Evolutionary conservation across 2,329 filamentous ascomycete genomes (phyloP).

Genomic region (Trichoderma sp.): DNA sequence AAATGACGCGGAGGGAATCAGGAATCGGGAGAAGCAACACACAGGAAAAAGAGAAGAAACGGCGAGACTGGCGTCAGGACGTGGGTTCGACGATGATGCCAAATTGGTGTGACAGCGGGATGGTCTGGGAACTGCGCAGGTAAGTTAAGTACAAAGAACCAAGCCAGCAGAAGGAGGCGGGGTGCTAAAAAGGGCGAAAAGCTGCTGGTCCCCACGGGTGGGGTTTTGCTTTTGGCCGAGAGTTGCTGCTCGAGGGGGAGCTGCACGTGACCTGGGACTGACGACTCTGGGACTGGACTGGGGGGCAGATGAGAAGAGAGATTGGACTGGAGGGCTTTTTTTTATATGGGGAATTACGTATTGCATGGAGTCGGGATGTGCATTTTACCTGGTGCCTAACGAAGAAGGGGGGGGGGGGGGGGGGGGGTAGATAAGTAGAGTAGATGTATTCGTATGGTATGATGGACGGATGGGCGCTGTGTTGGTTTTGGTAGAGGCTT

Average conservation of each 20-base stretch:
- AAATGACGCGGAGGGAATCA: neutral
- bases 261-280: conserved; percentile 10
- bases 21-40: neutral
- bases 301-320: neutral
- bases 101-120: conserved; percentile 14
- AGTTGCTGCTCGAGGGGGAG: neutral
- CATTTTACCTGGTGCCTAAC: conserved; percentile 9
- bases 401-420: no score
- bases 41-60: neutral
- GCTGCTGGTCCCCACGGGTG: conserved; percentile 3
- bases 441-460: neutral
- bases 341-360: conserved; percentile 20
- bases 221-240: neutral
- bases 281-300: no score
- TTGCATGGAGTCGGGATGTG: neutral
- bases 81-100: conserved; percentile 7
- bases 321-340: neutral
- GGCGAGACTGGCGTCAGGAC: neutral
- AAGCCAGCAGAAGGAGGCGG: conserved; percentile 2
- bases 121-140: conserved; percentile 17
- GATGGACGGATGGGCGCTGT: neutral
- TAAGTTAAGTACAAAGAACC: neutral
- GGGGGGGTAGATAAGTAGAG: neutral
- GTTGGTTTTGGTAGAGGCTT: neutral
- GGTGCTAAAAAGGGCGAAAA: conserved; percentile 19